These are phyloP conservation scores for Beauveria pseudobassiana DNA, from an alignment of 2,329 filamentous ascomycete genomes.

Conservation along the genomic window DNA sequence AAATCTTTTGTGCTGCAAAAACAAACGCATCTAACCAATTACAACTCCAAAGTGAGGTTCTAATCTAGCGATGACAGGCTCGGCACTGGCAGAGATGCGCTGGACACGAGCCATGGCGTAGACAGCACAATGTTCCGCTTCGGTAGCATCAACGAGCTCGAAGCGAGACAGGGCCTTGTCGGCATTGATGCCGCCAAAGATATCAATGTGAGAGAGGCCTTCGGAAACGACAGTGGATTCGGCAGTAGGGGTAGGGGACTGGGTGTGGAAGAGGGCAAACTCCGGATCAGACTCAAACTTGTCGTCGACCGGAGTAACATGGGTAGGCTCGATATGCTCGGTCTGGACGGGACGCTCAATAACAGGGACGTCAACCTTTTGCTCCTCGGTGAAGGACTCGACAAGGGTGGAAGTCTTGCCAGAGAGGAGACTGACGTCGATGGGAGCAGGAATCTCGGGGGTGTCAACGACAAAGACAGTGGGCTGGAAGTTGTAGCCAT, in stretches of 20 bases:
- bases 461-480: slow-evolving; percentile 71
- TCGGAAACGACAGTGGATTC: slow-evolving; percentile 35
- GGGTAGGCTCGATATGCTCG: slow-evolving; percentile 21
- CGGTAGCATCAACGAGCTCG: slow-evolving; percentile 54
- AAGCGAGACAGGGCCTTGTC: slow-evolving; percentile 59
- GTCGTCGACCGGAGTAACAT: slow-evolving; percentile 33
- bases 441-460: slow-evolving; percentile 52
- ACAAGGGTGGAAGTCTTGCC: slow-evolving; percentile 59
- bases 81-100: slow-evolving; percentile 35
- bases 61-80: slow-evolving; percentile 28
- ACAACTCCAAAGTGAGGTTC: slow-evolving; percentile 30
- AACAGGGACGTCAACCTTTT: slow-evolving; percentile 50
- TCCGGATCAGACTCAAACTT: slow-evolving; percentile 57
- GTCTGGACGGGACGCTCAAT: slow-evolving; percentile 40
- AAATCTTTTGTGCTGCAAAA: slow-evolving; percentile 8
- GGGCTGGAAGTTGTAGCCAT: slow-evolving; percentile 56
- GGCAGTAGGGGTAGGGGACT: slow-evolving; percentile 20
- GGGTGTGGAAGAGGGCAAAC: slow-evolving; percentile 53
- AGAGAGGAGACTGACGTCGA: slow-evolving; percentile 57
- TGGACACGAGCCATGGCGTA: slow-evolving; percentile 43
- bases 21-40: slow-evolving; percentile 10
- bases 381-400: slow-evolving; percentile 36
- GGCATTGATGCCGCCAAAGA: slow-evolving; percentile 48
- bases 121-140: slow-evolving; percentile 37
- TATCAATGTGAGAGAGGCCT: slow-evolving; percentile 29